Evolutionary conservation across 805 yeast species (phyloP).

Genomic region (Myxozyma geophila): DNA sequence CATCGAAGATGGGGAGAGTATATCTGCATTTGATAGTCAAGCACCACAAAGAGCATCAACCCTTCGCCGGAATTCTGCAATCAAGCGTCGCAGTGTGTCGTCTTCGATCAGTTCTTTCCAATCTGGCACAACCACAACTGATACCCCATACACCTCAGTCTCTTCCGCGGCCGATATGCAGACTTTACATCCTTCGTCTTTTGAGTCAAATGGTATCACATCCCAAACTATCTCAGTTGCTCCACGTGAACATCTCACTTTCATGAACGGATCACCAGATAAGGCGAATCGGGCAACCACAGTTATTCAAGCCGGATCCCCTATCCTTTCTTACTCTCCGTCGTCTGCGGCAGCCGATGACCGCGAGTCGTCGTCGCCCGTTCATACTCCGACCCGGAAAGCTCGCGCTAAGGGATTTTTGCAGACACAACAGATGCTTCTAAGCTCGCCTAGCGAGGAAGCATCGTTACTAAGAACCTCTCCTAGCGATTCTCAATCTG

Average conservation of each 20-base stretch:
- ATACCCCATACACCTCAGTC: slow-evolving; percentile 10
- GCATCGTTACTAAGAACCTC: neutral
- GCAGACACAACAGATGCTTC: slow-evolving; percentile 1
- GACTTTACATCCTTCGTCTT: neutral
- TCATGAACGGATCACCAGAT: slow-evolving; percentile 11
- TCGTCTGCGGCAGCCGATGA: neutral
- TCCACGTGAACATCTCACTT: slow-evolving; percentile 2
- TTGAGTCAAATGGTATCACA: neutral
- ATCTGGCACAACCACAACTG: neutral
- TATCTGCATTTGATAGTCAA: neutral
- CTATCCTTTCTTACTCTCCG: neutral
- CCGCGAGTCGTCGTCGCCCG: neutral
- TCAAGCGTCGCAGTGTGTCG: slow-evolving; percentile 9
- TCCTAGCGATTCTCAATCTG: neutral
- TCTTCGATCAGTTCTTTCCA: slow-evolving; percentile 13
- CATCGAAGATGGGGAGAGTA: neutral
- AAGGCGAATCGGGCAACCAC: slow-evolving; percentile 7
- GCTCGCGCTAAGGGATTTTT: neutral
- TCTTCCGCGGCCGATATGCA: slow-evolving; percentile 11
- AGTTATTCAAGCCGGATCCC: slow-evolving; percentile 3
- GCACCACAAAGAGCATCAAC: neutral
- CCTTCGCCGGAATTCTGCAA: slow-evolving; percentile 7
- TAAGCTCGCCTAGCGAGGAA: neutral
- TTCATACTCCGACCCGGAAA: slow-evolving; percentile 4
- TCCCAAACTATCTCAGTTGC: slow-evolving; percentile 6